Evolutionary conservation across 129 eudicot species (phyloP).

Genomic region (Mikania micrantha): DNA sequence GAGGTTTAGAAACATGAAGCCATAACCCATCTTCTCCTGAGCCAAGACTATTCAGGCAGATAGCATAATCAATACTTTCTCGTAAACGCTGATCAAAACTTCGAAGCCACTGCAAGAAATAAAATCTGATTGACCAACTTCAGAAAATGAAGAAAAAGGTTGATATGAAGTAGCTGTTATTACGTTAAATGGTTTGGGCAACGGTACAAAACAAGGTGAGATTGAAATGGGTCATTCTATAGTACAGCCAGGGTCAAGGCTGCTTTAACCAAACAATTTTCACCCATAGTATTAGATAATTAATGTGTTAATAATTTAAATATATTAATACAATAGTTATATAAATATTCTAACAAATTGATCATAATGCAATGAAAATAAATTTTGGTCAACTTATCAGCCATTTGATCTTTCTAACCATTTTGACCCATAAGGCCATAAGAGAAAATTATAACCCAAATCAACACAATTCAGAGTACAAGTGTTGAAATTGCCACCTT

Average conservation of each 20-base stretch:
- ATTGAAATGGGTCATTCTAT: neutral
- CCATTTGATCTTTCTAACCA: neutral
- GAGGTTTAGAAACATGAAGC: slow-evolving; percentile 94
- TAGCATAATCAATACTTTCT: slow-evolving; percentile 91
- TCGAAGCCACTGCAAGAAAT: slow-evolving; percentile 67
- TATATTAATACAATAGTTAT: neutral
- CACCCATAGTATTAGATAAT: neutral
- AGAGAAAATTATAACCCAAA: neutral
- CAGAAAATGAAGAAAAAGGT: neutral
- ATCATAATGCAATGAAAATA: neutral
- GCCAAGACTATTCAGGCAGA: slow-evolving; percentile 84
- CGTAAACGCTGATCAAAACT: slow-evolving; percentile 86
- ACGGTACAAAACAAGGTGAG: neutral
- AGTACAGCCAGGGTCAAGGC: neutral
- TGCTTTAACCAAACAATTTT: neutral
- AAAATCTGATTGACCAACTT: neutral
- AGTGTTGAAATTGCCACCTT: neutral
- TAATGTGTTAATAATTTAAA: neutral
- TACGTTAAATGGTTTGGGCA: neutral
- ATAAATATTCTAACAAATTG: neutral
- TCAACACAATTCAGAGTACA: neutral
- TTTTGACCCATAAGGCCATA: neutral
- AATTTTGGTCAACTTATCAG: neutral
- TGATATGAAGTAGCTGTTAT: neutral
- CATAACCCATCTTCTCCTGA: slow-evolving; percentile 54